Evolutionary conservation across 495 filamentous ascomycete genomes (phyloP).

Genomic region (Penicillium alfredii): DNA sequence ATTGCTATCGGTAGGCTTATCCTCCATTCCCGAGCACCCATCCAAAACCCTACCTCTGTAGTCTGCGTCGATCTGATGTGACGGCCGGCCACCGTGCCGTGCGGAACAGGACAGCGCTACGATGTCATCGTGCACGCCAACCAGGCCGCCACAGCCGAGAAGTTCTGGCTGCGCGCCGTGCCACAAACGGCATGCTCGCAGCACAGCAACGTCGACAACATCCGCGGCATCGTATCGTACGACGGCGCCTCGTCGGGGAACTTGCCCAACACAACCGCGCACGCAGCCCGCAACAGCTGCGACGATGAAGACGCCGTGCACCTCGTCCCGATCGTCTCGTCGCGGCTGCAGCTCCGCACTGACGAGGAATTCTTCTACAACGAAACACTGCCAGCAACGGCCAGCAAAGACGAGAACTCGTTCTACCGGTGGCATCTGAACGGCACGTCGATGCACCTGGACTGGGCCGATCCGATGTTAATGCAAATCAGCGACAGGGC

Average conservation of each 20-base stretch:
- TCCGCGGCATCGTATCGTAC: slow-evolving; percentile 55
- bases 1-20: slow-evolving; percentile 50
- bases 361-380: slow-evolving; percentile 5
- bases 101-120: slow-evolving; percentile 58
- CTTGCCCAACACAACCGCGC: slow-evolving; percentile 5
- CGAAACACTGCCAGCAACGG: slow-evolving; percentile 8
- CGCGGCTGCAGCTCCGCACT: slow-evolving; percentile 7
- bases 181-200: slow-evolving; percentile 42
- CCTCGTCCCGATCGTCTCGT: slow-evolving; percentile 11
- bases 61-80: no score
- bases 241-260: slow-evolving; percentile 20
- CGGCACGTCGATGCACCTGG: slow-evolving; percentile 15
- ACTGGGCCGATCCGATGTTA: slow-evolving; percentile 22
- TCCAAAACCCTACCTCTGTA: no score
- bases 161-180: slow-evolving; percentile 63
- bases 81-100: no score
- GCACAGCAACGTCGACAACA: slow-evolving; percentile 41
- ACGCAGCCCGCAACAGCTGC: slow-evolving; percentile 7
- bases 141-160: slow-evolving; percentile 25
- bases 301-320: slow-evolving; percentile 4
- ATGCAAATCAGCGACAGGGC: no score
- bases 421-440: slow-evolving; percentile 25
- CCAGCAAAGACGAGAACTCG: slow-evolving; percentile 5
- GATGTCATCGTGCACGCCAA: slow-evolving; percentile 62
- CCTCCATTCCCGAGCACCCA: not conserved